Conservation (phyloP, 768 basidiomycete genomes). For the Lyophyllum decastes region DNA sequence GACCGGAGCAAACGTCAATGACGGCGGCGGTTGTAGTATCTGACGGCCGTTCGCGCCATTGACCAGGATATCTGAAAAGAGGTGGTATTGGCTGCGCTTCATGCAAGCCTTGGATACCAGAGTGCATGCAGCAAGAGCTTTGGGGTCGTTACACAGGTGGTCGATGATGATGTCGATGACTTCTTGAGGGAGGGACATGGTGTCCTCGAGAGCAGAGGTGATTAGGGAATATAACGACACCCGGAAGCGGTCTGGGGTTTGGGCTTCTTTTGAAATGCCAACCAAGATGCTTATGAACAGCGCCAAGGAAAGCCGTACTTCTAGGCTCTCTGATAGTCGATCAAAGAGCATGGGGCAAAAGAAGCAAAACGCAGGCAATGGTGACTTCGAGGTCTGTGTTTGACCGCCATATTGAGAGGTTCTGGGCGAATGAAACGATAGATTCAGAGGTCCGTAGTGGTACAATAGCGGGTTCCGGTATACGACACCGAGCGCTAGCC, state of each 20-base stretch:
- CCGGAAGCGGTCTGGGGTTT: background rate
- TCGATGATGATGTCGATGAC: background rate
- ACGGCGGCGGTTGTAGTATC: background rate
- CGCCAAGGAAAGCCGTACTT: background rate
- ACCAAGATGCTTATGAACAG: background rate
- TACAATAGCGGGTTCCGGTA: too few species aligned
- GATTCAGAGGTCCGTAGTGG: too few species aligned
- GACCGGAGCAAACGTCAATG: background rate
- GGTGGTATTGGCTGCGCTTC: background rate
- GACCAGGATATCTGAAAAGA: background rate
- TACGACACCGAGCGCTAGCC: too few species aligned
- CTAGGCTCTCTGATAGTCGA: background rate
- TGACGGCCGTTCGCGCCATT: background rate
- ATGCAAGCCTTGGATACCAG: background rate
- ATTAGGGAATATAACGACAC: background rate
- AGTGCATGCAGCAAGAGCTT: background rate
- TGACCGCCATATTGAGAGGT: too few species aligned
- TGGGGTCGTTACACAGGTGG: background rate
- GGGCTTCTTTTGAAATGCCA: background rate
- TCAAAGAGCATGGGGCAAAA: background rate
- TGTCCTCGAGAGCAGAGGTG: background rate
- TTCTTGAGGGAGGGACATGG: background rate
- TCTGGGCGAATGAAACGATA: too few species aligned
- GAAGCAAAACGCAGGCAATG: background rate
- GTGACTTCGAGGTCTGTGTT: too few species aligned